These are phyloP conservation scores for Cyclanthera cordifolia DNA, from an alignment of 306 rosid genomes.

Conservation along the genomic window DNA sequence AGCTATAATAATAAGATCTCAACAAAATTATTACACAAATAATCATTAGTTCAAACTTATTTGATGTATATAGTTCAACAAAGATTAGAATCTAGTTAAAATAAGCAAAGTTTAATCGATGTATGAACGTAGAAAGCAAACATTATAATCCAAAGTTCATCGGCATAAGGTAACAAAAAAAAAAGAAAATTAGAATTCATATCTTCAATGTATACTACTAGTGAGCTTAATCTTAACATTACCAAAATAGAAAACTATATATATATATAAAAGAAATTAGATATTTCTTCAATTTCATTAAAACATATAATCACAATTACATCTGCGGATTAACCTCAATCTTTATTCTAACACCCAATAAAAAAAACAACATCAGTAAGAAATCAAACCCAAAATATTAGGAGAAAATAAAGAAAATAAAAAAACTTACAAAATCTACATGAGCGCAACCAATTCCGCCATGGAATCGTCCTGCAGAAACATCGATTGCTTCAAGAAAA, in stretches of 20 bases:
- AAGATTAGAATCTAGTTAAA: too few species aligned
- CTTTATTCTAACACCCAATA: not conserved
- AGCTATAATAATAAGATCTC: too few species aligned
- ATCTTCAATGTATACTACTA: too few species aligned
- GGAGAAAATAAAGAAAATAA: not conserved
- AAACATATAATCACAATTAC: conserved; percentile 1
- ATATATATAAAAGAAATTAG: not conserved
- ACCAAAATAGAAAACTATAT: not conserved
- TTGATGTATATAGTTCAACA: too few species aligned
- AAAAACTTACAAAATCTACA: conserved; percentile 9
- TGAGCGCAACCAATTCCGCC: not conserved
- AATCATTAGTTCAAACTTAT: too few species aligned
- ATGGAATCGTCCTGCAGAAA: not conserved
- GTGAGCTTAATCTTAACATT: not conserved
- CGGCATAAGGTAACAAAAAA: too few species aligned
- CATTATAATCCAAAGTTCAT: too few species aligned
- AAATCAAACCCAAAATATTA: not conserved
- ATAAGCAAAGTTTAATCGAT: too few species aligned
- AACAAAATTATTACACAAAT: too few species aligned
- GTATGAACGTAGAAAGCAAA: too few species aligned
- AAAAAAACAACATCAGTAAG: not conserved
- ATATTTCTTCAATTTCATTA: not conserved
- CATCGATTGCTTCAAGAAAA: not conserved
- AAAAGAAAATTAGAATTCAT: too few species aligned
- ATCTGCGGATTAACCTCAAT: conserved; percentile 3